A percentile compares a stretch with the other conserved stretches of the same genome.
Conservation (phyloP, 1,284 basidiomycete species). For the Macrocybe sp. region DNA sequence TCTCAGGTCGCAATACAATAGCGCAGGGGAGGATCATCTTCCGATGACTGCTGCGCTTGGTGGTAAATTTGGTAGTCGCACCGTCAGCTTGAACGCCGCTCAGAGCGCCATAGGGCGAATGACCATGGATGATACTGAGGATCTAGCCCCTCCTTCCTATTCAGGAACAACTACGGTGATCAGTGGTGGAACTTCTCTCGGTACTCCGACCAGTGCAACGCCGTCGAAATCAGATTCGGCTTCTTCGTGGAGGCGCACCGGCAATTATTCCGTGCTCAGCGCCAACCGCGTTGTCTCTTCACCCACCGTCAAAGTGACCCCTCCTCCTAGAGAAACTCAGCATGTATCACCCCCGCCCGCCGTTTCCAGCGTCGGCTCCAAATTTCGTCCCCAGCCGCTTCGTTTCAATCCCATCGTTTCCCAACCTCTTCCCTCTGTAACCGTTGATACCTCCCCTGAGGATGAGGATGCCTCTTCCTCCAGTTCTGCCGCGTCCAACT, state of each 20-base stretch:
- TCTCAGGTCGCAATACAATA: constrained; percentile 51
- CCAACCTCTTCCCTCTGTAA: constrained; percentile 53
- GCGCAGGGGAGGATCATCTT: constrained; percentile 47
- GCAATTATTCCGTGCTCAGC: constrained; percentile 63
- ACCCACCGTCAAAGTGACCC: constrained; percentile 63
- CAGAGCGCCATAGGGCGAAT: constrained; percentile 23
- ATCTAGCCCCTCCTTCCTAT: constrained; percentile 43
- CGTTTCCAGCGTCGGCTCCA: constrained; percentile 29
- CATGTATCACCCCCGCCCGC: constrained; percentile 46
- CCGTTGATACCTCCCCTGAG: constrained; percentile 37
- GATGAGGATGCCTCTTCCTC: constrained; percentile 58
- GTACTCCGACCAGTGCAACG: constrained; percentile 33
- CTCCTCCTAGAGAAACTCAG: constrained; percentile 58
- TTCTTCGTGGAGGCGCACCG: constrained; percentile 71
- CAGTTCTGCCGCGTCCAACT: constrained; percentile 46
- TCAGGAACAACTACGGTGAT: constrained; percentile 63
- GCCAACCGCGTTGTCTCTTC: constrained; percentile 58
- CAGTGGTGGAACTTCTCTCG: constrained; percentile 66
- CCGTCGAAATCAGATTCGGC: constrained; percentile 74
- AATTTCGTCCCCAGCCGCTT: constrained; percentile 65
- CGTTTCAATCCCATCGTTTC: constrained; percentile 52
- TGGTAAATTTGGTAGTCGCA: constrained; percentile 69
- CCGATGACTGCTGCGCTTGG: constrained; percentile 77
- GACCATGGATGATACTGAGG: constrained; percentile 33
- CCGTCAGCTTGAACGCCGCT: constrained; percentile 36